Base-by-base conservation (phyloP, 306 rosid species). In the Vigna hirtella region DNA sequence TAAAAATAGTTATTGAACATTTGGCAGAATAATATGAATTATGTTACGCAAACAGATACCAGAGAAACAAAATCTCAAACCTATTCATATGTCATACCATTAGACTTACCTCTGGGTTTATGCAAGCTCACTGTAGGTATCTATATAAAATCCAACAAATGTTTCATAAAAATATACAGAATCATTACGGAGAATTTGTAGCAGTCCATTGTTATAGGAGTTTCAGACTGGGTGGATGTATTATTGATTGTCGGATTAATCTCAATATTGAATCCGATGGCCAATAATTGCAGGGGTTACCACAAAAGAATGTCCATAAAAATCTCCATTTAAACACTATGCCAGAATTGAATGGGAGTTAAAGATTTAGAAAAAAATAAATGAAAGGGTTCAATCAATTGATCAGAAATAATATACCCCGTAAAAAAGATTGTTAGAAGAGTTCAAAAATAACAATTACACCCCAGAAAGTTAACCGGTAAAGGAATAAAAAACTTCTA, bases 251-350 rank as follows among this genome's bases (percentile, higher is more conserved):
- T 52, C 36, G 51, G 14, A 52, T 72, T 40, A 53, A 53, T 53
- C 17, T 18, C 5, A 7, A 18, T 12, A 2, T 7, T 52, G 17
- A 71, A 52, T 17, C 51, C 64, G 34, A 52, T 71, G 64, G 51
- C 38, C 18, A 52, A 52, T 50, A 71, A 52, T 20, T 17, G 34
- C 48, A 30, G 17, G 14, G 49, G 63, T 51, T 26, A 51, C 12
- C 32, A 17, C 5, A 11, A 34, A 32, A 71, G 22, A 50, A 51
- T 51, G 63, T 17, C 49, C 10, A 52, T 17, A 11, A 61, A 52
- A n/a, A 34, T 48, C 48, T 32, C 75, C 18, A 9, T 16, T 70
- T n/a, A 51, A 70, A 70, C 75, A 66, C 71, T n/a, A 30, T 1
- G 4, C 63, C 59, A 52, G 16, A 66, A 53, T 18, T 9, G 30